Conservation (phyloP, 2,329 filamentous ascomycete genomes). For the Simplicillium aogashimaense region DNA sequence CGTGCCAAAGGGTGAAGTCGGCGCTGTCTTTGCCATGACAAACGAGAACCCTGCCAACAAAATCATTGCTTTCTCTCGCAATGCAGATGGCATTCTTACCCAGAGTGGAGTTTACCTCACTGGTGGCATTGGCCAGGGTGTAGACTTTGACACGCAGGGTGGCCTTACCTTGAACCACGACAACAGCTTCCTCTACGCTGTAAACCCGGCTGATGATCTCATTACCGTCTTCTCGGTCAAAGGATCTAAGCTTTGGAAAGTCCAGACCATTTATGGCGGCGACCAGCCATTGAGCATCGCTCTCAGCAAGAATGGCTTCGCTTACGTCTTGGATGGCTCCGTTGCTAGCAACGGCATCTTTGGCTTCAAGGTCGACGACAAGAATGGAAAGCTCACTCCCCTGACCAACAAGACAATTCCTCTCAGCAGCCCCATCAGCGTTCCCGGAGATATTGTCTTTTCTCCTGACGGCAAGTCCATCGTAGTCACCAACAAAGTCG, state of each 20-base stretch:
- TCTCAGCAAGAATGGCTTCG: slow-evolving; percentile 11
- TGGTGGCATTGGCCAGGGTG: slow-evolving; percentile 33
- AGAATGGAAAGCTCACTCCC: slow-evolving; percentile 7
- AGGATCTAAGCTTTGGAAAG: slow-evolving; percentile 8
- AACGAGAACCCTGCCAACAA: slow-evolving; percentile 9
- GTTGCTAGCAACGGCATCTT: slow-evolving; percentile 12
- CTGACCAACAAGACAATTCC: slow-evolving; percentile 12
- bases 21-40: slow-evolving; percentile 12
- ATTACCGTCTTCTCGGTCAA: slow-evolving; percentile 10
- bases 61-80: slow-evolving; percentile 11
- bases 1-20: slow-evolving; percentile 2
- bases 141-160: slow-evolving; percentile 79
- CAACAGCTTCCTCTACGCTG: slow-evolving; percentile 11
- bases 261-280: slow-evolving; percentile 12
- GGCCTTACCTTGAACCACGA: slow-evolving; percentile 43
- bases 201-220: slow-evolving; percentile 10
- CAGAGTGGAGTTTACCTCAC: slow-evolving; percentile 8
- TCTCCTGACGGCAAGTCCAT: slow-evolving; percentile 9
- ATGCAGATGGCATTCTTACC: slow-evolving; percentile 5
- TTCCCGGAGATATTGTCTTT: slow-evolving; percentile 11
- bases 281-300: slow-evolving; percentile 12
- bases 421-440: slow-evolving; percentile 11
- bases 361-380: slow-evolving; percentile 9
- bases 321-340: slow-evolving; percentile 11
- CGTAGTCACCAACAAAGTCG: slow-evolving; percentile 12